Evolutionary conservation across 257 asterid genomes (phyloP).

Genomic region (Datura wrightii): DNA sequence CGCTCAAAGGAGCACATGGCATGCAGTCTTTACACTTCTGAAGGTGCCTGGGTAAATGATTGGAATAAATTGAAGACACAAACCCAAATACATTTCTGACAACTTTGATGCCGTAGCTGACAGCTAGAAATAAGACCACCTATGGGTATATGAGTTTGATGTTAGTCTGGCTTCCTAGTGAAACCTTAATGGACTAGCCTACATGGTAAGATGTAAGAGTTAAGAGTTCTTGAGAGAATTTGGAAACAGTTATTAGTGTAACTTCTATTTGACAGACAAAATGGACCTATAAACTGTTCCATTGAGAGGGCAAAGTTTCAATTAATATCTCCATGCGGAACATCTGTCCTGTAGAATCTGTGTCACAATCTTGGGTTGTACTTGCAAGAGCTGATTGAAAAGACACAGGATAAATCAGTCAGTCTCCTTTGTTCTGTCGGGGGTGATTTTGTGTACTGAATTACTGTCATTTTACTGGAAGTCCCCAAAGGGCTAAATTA

Average conservation of each 20-base stretch:
- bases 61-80: not conserved
- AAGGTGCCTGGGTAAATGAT: slow-evolving; percentile 20
- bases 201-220: not conserved
- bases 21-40: slow-evolving; percentile 6
- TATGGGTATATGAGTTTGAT: not conserved
- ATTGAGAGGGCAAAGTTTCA: not conserved
- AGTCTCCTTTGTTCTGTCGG: not conserved
- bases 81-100: not conserved
- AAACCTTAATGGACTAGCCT: not conserved
- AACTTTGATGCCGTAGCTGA: not conserved
- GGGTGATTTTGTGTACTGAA: slow-evolving; percentile 14
- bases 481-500: not conserved
- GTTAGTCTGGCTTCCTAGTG: slow-evolving; percentile 13
- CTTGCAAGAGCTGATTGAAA: slow-evolving; percentile 26
- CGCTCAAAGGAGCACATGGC: not conserved
- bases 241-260: not conserved
- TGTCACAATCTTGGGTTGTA: not conserved
- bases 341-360: not conserved
- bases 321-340: not conserved
- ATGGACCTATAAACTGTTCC: slow-evolving; percentile 2
- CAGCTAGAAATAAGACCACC: not conserved
- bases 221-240: not conserved
- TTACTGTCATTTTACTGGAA: slow-evolving; percentile 17
- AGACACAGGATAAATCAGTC: slow-evolving; percentile 7
- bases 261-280: not conserved